phyloP scores from a whole-genome alignment of 2,329 filamentous ascomycete species.

The Fusarium sp. region DNA sequence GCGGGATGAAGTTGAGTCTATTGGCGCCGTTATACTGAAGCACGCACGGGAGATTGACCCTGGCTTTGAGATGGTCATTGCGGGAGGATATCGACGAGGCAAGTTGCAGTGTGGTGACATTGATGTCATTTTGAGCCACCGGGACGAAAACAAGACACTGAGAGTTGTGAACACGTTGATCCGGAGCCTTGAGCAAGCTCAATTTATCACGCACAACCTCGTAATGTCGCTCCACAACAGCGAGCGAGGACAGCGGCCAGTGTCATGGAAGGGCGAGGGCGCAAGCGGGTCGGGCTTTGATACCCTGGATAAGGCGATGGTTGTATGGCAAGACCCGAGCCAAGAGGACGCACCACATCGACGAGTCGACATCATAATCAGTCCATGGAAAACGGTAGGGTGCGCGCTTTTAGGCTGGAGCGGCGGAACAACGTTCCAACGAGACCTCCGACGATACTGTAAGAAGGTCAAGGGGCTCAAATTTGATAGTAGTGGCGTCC shows the following conservation, averaged over 20 bases:
- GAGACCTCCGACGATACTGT: constrained; percentile 85
- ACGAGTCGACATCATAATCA: constrained; percentile 91
- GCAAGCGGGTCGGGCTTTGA: constrained; percentile 76
- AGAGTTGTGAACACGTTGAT: constrained; percentile 81
- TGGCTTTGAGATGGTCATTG: constrained; percentile 70
- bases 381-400: constrained; percentile 88
- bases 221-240: constrained; percentile 77
- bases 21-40: constrained; percentile 70
- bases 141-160: constrained; percentile 74
- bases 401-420: constrained; percentile 92
- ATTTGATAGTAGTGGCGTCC: constrained; percentile 91
- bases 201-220: constrained; percentile 86
- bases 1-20: constrained; percentile 77
- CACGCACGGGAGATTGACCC: constrained; percentile 74
- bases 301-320: constrained; percentile 88
- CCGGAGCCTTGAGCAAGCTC: constrained; percentile 72
- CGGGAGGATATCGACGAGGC: constrained; percentile 85
- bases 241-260: constrained; percentile 74
- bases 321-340: constrained; percentile 80
- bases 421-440: constrained; percentile 88
- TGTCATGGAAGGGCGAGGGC: constrained; percentile 63
- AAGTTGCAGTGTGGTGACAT: constrained; percentile 83
- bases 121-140: constrained; percentile 86
- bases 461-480: constrained; percentile 80
- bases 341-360: constrained; percentile 67